Base-by-base conservation (phyloP, 2,329 filamentous ascomycete genomes). In the Berkeleyomyces basicola region DNA sequence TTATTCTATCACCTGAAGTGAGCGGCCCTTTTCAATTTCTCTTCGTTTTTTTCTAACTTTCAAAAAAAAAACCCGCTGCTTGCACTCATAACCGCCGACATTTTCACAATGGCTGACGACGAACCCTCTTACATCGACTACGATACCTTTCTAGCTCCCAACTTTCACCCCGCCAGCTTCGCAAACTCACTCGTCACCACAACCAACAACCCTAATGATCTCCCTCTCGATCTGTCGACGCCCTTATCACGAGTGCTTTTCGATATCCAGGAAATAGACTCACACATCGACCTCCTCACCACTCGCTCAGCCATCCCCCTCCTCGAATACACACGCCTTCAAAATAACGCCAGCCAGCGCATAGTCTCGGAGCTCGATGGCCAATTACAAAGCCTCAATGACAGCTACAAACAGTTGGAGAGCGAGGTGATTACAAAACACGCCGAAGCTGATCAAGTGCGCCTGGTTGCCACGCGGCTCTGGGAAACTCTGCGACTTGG, bases 261-360 rank as follows among this genome's bases (percentile, higher is more conserved):
- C 74, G 93, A 99, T 74, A 86, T 93, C 2, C 93, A 97, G 71
- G 93, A 97, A 74, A 87, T 99, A 67, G 92, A 97, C 74, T 95
- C 91, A 0, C 90, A 95, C 71, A 96, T 99, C 66, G 90, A 99
- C 72, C 82, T 83, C 3, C 80, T 97, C 47, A 95, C 92, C 4
- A 93, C 90, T 2, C 85, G 87, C 66, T 88, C 86, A 37, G 90
- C 93, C 2, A 76, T 92, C 0, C 88, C 90, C 0, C 79, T 99
- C 37, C 80, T 99, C 23, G 77, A 84, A 39, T 81, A 96, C 72
- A 95, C 91, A 2, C 79, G 84, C 65, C 76, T 82, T 51, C 88
- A 93, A 72, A 87, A 84, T 11, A 79, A 83, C 40, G 84, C 90
- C 1, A 90, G 87, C 67, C 79, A 80, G 60, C 79, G 79, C 61